Evolutionary conservation across 225 moss, liverwort and hornwort species (phyloP), one percentile per base, ranked within the genome.

Genomic region (Climacium dendroides): DNA sequence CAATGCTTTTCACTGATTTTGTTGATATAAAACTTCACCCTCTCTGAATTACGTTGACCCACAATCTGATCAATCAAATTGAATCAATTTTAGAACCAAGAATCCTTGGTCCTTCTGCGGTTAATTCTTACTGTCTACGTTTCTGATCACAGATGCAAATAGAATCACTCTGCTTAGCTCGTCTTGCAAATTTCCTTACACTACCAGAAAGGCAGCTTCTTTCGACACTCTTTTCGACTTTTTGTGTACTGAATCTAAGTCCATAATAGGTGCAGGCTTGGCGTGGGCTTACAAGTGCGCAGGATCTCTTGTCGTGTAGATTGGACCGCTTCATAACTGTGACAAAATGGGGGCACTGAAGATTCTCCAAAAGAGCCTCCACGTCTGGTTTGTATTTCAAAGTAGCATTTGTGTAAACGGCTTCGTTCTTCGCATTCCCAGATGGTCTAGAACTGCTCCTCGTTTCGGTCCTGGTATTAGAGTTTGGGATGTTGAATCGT

Each of bases 271-370:
- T 58, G 26, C 48, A 66, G 87, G 58, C 9, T 59, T 78, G 67
- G 26, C 3, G 34, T 47, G n/a, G 25, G 48, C 89, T 89, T 82
- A 89, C 89, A 39, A 89, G 59, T 48, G 82, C 66, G 76, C 34
- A 66, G 24, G 89, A 81, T 19, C 35, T 18, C 3, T 12, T 2
- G 26, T 67, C 41, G 48, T 6, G 13, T 10, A 89, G 14, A 32
- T 76, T 15, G 8, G 85, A 86, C 48, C 63, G 71, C 45, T 5
- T 0, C 28, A 87, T 83, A 3, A 50, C 34, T 28, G 10, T 52
- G 24, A 91, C 89, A 78, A 89, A 89, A 87, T 89, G 91, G 7
- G 89, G 91, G 65, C 89, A 89, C 64, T 60, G 82, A 18, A 81
- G 23, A 62, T 77, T 71, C 60, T 45, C 43, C 50, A 82, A 14